Conservation (phyloP, 306 rosid genomes). For the Quercus rubra region DNA sequence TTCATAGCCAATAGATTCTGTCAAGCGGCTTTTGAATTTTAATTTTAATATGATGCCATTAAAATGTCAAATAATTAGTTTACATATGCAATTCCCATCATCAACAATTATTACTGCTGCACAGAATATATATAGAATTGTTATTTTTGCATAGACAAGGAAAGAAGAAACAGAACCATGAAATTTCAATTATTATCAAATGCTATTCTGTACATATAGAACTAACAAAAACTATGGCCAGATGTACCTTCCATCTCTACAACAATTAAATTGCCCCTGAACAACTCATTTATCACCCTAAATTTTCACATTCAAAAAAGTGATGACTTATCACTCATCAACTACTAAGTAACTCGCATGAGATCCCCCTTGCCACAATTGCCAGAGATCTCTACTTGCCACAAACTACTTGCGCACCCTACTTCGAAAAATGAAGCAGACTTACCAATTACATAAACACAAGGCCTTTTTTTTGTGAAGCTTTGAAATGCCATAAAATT, state of each 20-base stretch:
- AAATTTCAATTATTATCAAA: slow-evolving; percentile 31
- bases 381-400: neutral
- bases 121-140: neutral
- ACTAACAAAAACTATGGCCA: slow-evolving; percentile 23
- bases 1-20: too few species aligned
- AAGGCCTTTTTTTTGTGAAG: slow-evolving; percentile 9
- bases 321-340: slow-evolving; percentile 23
- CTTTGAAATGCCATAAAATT: slow-evolving; percentile 8
- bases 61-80: neutral
- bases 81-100: neutral
- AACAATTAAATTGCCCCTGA: slow-evolving; percentile 11
- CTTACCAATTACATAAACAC: neutral
- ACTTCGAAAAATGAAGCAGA: slow-evolving; percentile 18
- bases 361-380: slow-evolving; percentile 20
- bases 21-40: too few species aligned
- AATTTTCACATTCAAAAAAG: slow-evolving; percentile 15
- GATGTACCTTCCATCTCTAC: slow-evolving; percentile 27
- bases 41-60: too few species aligned
- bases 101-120: neutral
- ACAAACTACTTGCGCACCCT: slow-evolving; percentile 23
- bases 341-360: slow-evolving; percentile 23
- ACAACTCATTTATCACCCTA: slow-evolving; percentile 2
- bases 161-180: slow-evolving; percentile 21
- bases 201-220: slow-evolving; percentile 48
- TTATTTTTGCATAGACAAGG: slow-evolving; percentile 5